Percentiles rank a stretch among this genome's conserved stretches.
Conservation (phyloP, 2,329 filamentous ascomycete genomes). For the Hypomyces rosellus region DNA sequence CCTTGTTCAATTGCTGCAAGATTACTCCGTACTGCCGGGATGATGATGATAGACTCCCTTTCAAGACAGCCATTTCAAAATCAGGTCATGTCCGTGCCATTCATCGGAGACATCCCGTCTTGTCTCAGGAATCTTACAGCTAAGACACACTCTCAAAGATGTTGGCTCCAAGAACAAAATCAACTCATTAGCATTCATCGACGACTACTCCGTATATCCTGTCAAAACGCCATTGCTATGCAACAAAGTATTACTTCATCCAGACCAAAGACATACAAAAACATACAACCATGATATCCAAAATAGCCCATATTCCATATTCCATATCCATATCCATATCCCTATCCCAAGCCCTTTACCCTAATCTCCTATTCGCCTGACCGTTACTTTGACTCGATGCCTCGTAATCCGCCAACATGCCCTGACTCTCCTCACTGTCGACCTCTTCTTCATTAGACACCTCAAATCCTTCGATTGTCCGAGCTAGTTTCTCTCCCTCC, state of each 20-base stretch:
- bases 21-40: no score
- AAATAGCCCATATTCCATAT: no score
- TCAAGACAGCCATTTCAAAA: constrained; percentile 4
- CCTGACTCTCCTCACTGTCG: constrained; percentile 21
- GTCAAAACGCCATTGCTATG: neutral
- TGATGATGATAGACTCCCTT: neutral
- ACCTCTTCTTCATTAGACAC: constrained; percentile 14
- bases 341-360: no score
- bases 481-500: constrained; percentile 60
- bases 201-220: no score
- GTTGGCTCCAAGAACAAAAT: no score
- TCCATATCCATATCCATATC: no score
- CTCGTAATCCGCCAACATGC: constrained; percentile 15
- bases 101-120: neutral
- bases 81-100: neutral
- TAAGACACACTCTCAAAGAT: no score
- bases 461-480: constrained; percentile 50
- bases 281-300: no score
- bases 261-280: no score
- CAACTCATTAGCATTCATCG: neutral
- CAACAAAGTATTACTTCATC: neutral
- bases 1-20: no score
- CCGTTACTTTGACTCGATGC: constrained; percentile 1
- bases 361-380: neutral
- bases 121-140: neutral